Evolutionary conservation across 2,329 filamentous ascomycete species (phyloP), one percentile per base, ranked within the genome.

Genomic region (Colletotrichum tropicicola): DNA sequence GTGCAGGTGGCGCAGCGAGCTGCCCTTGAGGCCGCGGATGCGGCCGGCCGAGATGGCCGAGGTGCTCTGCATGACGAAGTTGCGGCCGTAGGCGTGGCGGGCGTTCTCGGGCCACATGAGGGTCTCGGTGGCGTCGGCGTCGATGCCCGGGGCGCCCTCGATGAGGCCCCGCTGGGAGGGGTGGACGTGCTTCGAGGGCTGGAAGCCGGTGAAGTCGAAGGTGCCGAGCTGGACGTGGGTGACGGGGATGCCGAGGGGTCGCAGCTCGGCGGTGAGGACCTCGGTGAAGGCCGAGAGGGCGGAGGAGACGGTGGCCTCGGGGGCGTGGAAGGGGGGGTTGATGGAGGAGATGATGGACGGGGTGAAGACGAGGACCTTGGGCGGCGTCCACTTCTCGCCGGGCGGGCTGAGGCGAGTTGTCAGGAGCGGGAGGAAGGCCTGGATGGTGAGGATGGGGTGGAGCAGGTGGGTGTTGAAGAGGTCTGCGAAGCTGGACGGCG

Each of bases 391-490:
- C 80, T 86, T 78, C 68, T 84, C 80, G 55, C 79, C 78, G 54
- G 81, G 83, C 52, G 81, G 85, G 74, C 79, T 83, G 56, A 91
- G 85, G 56, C 88, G 84, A 10, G 84, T 83, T 4, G 87, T 91
- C 55, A 94, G 84, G 28, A 94, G 87, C 0, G 92, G 92, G n/a
- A 98, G 84, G 80, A 98, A 96, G 56, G 92, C 87, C 79, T 98
- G 94, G 39, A 94, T 90, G 5, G 92, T 94, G 55, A 97, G 87
- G 69, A 98, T 93, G 1, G 95, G 95, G 61, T 94, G 92, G 58
- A 98, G 86, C 12, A 99, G 87, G 73, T 97, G 94, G 15, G 93
- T 95, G 77, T 98, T 97, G 76, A 98, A 89, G 32, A 94, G 91
- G 74, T 98, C 93, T 68, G 93, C 92, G 82, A 97, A 96, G 71